Conservation (phyloP, 768 basidiomycete genomes). For the Grammothele lineata region DNA sequence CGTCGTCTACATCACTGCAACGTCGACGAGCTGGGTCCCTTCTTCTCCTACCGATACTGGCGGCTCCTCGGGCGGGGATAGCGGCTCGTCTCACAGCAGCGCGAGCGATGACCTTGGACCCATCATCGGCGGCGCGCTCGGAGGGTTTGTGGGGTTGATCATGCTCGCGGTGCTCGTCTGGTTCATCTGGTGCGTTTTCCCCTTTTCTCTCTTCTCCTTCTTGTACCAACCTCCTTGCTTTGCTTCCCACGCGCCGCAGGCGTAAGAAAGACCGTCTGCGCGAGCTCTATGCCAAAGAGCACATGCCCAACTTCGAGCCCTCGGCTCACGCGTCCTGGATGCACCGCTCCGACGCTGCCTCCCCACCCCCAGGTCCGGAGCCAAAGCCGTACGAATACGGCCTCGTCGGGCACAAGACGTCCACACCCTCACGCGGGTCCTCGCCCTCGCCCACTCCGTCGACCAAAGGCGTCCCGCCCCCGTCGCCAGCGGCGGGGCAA, state of each 20-base stretch:
- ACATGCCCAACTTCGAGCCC: constrained; percentile 4
- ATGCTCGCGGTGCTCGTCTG: constrained; percentile 42
- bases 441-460: constrained; percentile 8
- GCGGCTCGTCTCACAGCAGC: constrained; percentile 7
- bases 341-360: not conserved
- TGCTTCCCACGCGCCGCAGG: too few relatives aligned
- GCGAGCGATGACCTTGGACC: constrained; percentile 35
- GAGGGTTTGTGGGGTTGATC: constrained; percentile 49
- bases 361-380: constrained; percentile 27
- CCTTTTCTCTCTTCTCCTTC: too few relatives aligned
- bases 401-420: constrained; percentile 39
- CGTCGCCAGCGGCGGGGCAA: too few relatives aligned
- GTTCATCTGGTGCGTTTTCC: constrained; percentile 44
- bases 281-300: not conserved
- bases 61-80: too few relatives aligned
- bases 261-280: constrained; percentile 34
- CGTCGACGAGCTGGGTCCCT: too few relatives aligned
- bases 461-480: constrained; percentile 1
- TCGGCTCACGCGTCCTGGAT: not conserved
- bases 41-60: too few relatives aligned
- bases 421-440: constrained; percentile 8
- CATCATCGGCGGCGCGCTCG: constrained; percentile 51
- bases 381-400: constrained; percentile 64
- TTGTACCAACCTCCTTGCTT: too few relatives aligned
- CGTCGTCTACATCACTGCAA: constrained; percentile 31